A percentile compares a stretch with the other conserved stretches of the same genome.
Conservation (phyloP, 2,329 filamentous ascomycete genomes). For the Paecilomyces dactylethromorphus region DNA sequence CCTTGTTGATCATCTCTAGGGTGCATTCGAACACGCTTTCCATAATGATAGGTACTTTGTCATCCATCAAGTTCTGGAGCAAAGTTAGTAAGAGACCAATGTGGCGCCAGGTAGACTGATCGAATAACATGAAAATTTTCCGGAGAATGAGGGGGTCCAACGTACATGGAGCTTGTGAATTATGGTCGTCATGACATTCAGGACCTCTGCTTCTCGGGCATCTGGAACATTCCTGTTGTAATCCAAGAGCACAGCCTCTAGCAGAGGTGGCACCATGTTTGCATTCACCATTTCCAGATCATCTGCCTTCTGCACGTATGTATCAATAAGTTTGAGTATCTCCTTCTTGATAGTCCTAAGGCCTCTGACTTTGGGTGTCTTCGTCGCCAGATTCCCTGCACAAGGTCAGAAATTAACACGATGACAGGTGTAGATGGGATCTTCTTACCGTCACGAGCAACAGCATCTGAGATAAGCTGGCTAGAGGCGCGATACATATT, state of each 20-base stretch:
- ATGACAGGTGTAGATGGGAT: background rate
- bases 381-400: constrained; percentile 81
- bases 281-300: constrained; percentile 87
- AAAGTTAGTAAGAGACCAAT: constrained; percentile 23
- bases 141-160: constrained; percentile 42
- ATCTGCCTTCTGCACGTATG: constrained; percentile 96
- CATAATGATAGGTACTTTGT: constrained; percentile 96
- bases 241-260: constrained; percentile 89
- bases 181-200: constrained; percentile 96
- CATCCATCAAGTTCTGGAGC: constrained; percentile 81
- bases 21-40: constrained; percentile 98
- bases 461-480: constrained; percentile 87
- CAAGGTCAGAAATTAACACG: constrained; percentile 10
- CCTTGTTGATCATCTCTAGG: constrained; percentile 99
- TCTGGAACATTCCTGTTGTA: constrained; percentile 97
- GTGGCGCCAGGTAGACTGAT: constrained; percentile 26
- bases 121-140: constrained; percentile 44
- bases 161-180: constrained; percentile 93
- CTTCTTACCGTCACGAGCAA: constrained; percentile 69
- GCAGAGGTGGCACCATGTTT: constrained; percentile 90
- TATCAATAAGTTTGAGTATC: constrained; percentile 96
- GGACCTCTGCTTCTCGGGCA: constrained; percentile 89
- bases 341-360: constrained; percentile 98
- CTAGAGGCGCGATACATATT: constrained; percentile 99
- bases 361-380: constrained; percentile 93